Conservation (phyloP, 2,329 filamentous ascomycete genomes). For the Claviceps quebecensis region DNA sequence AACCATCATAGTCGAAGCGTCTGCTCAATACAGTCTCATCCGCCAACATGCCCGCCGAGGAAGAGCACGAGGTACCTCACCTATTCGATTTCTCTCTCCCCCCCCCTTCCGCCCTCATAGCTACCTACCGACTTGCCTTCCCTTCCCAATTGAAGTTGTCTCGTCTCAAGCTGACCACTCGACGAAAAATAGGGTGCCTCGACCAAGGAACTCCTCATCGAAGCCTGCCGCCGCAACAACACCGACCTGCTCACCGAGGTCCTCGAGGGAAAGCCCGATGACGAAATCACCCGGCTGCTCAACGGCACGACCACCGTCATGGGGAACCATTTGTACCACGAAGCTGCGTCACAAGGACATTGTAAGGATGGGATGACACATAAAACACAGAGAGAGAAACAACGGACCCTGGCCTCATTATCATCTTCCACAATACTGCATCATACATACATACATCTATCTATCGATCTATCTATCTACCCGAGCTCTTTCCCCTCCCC, state of each 20-base stretch:
- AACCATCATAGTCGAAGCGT: too few relatives aligned
- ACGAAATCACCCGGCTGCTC: conserved; percentile 60
- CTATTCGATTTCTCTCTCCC: neutral
- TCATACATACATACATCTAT: too few relatives aligned
- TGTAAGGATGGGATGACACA: conserved; percentile 40
- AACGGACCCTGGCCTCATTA: neutral
- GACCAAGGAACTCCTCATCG: conserved; percentile 71
- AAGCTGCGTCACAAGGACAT: conserved; percentile 74
- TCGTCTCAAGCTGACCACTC: neutral
- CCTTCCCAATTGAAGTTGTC: too few relatives aligned
- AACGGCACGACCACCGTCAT: conserved; percentile 76
- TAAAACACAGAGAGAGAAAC: neutral
- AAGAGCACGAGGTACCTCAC: conserved; percentile 10
- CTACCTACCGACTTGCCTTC: too few relatives aligned
- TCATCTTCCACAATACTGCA: too few relatives aligned
- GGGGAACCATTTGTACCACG: conserved; percentile 79
- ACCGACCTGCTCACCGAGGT: conserved; percentile 68
- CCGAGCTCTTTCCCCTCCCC: too few relatives aligned
- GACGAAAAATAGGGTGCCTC: conserved; percentile 57
- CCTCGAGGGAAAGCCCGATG: conserved; percentile 45
- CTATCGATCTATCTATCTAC: too few relatives aligned
- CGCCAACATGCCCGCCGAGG: conserved; percentile 7
- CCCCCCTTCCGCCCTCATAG: neutral
- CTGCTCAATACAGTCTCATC: too few relatives aligned
- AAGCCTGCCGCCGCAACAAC: conserved; percentile 89